These are phyloP conservation scores for Mucor plumbeus DNA, from an alignment of 371 early-diverging fungal genomes.

Conservation along the genomic window DNA sequence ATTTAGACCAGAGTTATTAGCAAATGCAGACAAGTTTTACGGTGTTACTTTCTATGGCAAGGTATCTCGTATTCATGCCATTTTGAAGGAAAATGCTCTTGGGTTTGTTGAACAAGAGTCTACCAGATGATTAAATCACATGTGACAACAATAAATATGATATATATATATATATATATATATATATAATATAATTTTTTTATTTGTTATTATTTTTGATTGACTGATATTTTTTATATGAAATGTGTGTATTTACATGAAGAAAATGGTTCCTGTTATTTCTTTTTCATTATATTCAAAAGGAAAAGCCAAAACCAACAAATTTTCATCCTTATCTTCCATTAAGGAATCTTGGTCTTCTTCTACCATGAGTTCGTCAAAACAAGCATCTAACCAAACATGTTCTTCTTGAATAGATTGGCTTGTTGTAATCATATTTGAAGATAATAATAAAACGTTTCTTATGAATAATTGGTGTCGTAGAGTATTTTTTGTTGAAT, in stretches of 20 bases:
- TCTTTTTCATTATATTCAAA: constrained; percentile 8
- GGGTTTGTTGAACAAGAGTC: constrained; percentile 70
- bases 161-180: neutral
- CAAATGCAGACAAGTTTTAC: constrained; percentile 92
- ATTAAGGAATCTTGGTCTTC: constrained; percentile 25
- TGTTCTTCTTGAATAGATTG: constrained; percentile 33
- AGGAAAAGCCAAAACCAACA: constrained; percentile 21
- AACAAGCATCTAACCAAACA: constrained; percentile 46
- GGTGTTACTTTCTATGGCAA: constrained; percentile 94
- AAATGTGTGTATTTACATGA: neutral
- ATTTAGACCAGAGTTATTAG: constrained; percentile 94
- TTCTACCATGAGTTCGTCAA: constrained; percentile 36
- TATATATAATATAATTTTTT: neutral
- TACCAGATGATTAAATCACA: constrained; percentile 18
- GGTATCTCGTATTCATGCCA: constrained; percentile 75
- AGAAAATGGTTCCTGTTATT: neutral
- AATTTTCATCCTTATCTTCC: constrained; percentile 4
- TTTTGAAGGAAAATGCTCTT: constrained; percentile 70
- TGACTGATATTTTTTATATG: constrained; percentile 1
- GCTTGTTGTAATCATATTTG: constrained; percentile 17
- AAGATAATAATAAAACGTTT: constrained; percentile 34
- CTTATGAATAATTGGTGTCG: constrained; percentile 40
- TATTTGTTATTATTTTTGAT: neutral
- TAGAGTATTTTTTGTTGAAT: constrained; percentile 21
- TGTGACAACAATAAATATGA: constrained; percentile 21